Conservation (phyloP, 345 rosid species). For the Citrus inodora region DNA sequence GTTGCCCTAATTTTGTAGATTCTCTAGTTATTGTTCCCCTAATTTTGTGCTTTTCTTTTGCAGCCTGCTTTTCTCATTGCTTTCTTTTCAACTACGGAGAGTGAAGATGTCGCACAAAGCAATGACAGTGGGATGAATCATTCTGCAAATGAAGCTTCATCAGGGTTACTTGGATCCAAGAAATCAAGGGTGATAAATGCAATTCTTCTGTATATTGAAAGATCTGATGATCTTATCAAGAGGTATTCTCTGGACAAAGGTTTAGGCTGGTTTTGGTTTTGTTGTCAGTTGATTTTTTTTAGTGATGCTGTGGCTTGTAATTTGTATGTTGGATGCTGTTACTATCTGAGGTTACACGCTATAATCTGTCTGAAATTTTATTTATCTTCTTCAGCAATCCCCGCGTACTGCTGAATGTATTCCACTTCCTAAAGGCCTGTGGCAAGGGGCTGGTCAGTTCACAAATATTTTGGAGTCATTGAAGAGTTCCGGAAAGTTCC, state of each 20-base stretch:
- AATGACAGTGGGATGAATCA: constrained; percentile 30
- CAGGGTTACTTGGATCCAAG: constrained; percentile 21
- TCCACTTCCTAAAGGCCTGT: constrained; percentile 73
- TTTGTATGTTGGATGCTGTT: constrained; percentile 17
- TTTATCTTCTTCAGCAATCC: constrained; percentile 61
- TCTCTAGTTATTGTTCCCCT: not conserved
- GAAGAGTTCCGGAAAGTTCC: constrained; percentile 50
- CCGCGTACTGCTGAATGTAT: constrained; percentile 43
- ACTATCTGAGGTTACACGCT: not conserved
- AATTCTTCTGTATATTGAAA: constrained; percentile 47
- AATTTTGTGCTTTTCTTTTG: constrained; percentile 23
- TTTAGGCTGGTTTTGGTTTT: constrained; percentile 11
- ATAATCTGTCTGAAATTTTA: constrained; percentile 6
- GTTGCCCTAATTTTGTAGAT: constrained; percentile 8
- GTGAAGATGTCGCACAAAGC: constrained; percentile 26
- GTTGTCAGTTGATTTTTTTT: not conserved
- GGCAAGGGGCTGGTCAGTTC: constrained; percentile 89
- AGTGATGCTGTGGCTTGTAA: constrained; percentile 6
- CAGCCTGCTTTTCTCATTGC: constrained; percentile 87
- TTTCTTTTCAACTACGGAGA: constrained; percentile 42
- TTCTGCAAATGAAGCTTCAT: constrained; percentile 34
- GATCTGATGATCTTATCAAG: constrained; percentile 53
- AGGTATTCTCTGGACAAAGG: constrained; percentile 41
- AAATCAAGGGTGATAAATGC: constrained; percentile 50
- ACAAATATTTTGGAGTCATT: constrained; percentile 46